phyloP scores from a whole-genome alignment of 2,329 filamentous ascomycete species.

The Magnaporthiopsis rhizophila region DNA sequence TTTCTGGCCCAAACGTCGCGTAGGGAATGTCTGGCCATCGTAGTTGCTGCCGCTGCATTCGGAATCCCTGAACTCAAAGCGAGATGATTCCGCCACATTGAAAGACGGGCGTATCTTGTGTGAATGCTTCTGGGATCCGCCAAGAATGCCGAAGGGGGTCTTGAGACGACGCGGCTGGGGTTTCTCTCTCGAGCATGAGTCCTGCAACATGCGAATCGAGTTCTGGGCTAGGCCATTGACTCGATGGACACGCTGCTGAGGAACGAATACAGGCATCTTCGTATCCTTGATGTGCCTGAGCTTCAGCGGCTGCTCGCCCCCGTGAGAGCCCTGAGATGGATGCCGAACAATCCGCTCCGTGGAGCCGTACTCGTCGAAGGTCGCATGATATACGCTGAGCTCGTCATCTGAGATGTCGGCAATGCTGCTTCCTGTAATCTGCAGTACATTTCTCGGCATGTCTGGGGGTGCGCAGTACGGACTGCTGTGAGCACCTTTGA shows the following conservation, averaged over 20 bases:
- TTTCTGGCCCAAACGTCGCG: background rate
- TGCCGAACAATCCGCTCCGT: constrained; percentile 21
- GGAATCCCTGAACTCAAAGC: constrained; percentile 13
- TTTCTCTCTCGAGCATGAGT: background rate
- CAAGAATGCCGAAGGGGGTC: constrained; percentile 2
- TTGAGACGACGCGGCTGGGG: background rate
- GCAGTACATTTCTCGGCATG: constrained; percentile 3
- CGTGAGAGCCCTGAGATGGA: constrained; percentile 8
- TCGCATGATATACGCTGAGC: constrained; percentile 10
- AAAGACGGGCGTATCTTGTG: constrained; percentile 3
- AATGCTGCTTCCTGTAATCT: constrained; percentile 31
- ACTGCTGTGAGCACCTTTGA: constrained; percentile 14
- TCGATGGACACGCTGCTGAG: constrained; percentile 21
- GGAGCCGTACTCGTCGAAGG: constrained; percentile 17
- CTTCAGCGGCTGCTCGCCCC: constrained; percentile 11
- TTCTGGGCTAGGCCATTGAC: constrained; percentile 24
- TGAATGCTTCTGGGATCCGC: background rate
- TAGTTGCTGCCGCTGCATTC: constrained; percentile 1
- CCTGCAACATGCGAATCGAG: constrained; percentile 12
- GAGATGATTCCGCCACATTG: background rate
- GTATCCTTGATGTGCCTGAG: constrained; percentile 15
- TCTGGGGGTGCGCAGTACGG: background rate
- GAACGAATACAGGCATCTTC: constrained; percentile 20
- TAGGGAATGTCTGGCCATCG: background rate
- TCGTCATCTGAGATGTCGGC: constrained; percentile 34